Conservation (phyloP, 805 yeast species). For the Clavispora vitiphila region DNA sequence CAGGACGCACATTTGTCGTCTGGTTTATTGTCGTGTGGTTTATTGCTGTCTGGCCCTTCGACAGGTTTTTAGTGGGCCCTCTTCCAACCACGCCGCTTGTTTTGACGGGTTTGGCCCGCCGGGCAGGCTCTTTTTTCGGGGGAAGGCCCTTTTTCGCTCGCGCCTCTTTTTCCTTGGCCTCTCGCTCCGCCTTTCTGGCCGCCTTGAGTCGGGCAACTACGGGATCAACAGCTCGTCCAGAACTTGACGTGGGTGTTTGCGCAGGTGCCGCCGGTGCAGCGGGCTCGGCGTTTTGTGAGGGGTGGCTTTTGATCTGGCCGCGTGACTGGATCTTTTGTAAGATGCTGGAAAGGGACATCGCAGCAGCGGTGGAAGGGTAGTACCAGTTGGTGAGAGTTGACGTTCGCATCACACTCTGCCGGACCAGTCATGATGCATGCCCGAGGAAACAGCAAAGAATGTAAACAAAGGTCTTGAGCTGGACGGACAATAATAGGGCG, state of each 20-base stretch:
- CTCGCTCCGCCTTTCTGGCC: slow-evolving; percentile 53
- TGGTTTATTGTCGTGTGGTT: no score
- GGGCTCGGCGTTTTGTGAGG: not conserved
- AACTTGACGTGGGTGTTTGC: not conserved
- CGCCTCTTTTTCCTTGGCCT: slow-evolving; percentile 32
- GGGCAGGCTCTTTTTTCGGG: slow-evolving; percentile 14
- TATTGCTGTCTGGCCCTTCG: no score
- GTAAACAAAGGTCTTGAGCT: no score
- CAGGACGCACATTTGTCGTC: no score
- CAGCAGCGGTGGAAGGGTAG: not conserved
- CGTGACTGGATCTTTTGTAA: slow-evolving; percentile 28
- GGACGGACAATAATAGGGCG: no score
- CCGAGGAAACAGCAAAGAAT: no score
- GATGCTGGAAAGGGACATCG: slow-evolving; percentile 28
- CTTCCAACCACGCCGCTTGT: no score
- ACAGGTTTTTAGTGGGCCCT: no score
- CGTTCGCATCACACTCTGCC: slow-evolving; percentile 1
- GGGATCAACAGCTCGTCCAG: slow-evolving; percentile 47
- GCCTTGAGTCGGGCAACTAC: slow-evolving; percentile 69
- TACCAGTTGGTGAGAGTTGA: no score
- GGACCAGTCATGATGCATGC: not conserved
- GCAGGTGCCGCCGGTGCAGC: not conserved
- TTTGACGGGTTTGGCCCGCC: no score
- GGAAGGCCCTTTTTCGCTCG: slow-evolving; percentile 30
- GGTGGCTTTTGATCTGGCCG: slow-evolving; percentile 16